Conservation (phyloP, 139 green algal genomes). For the Spirogloea muscicola region DNA sequence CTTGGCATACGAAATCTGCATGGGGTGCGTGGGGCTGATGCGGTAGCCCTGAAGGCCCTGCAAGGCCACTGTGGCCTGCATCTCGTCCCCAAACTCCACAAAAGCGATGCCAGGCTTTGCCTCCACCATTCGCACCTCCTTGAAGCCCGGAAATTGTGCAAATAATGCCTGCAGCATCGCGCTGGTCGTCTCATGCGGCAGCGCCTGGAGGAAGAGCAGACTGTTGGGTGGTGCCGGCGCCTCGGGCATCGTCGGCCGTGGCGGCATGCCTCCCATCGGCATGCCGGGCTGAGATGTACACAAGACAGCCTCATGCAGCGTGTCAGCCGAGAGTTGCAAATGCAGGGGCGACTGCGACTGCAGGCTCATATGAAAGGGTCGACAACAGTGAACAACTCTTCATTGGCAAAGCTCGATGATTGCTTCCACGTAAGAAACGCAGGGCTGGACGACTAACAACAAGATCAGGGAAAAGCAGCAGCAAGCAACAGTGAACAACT, state of each 20-base stretch:
- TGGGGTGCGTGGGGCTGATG: conserved; percentile 77
- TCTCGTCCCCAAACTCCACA: conserved; percentile 87
- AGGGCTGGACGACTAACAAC: too few relatives aligned
- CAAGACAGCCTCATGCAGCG: too few relatives aligned
- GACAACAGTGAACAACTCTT: too few relatives aligned
- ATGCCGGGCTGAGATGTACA: too few relatives aligned
- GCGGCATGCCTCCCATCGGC: too few relatives aligned
- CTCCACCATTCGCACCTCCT: conserved; percentile 88
- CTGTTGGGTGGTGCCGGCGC: conserved; percentile 71
- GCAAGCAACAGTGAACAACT: too few relatives aligned
- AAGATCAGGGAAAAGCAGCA: too few relatives aligned
- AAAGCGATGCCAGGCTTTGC: conserved; percentile 91
- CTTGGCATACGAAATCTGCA: conserved; percentile 88
- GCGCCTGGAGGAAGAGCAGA: conserved; percentile 90
- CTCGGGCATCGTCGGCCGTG: conserved; percentile 26
- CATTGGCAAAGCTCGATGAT: too few relatives aligned
- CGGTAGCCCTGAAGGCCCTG: conserved; percentile 88
- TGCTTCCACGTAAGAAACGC: too few relatives aligned
- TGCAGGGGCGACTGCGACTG: too few relatives aligned
- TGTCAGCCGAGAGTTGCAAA: too few relatives aligned
- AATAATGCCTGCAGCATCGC: conserved; percentile 90
- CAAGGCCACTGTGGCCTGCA: conserved; percentile 68
- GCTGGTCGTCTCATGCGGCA: conserved; percentile 78
- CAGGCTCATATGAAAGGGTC: too few relatives aligned
- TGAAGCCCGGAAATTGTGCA: conserved; percentile 84